These are phyloP conservation scores for Aspergillaceae sp. DNA, from an alignment of 2,329 filamentous ascomycete genomes.

Conservation along the genomic window DNA sequence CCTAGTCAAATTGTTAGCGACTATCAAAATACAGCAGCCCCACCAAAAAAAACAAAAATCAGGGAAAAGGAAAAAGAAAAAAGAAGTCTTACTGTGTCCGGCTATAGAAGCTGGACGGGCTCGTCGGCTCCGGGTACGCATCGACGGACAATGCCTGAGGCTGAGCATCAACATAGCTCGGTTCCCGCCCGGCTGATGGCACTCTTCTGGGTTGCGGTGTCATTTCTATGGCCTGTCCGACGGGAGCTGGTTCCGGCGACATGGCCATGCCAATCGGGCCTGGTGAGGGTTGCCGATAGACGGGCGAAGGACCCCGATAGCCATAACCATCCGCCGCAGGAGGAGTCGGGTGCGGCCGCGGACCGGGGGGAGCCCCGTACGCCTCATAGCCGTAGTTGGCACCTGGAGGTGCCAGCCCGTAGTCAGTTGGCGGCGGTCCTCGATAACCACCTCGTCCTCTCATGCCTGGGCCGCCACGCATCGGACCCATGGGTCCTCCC, in stretches of 20 bases:
- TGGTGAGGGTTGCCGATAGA: constrained; percentile 23
- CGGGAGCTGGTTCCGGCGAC: constrained; percentile 29
- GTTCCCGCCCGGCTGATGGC: constrained; percentile 10
- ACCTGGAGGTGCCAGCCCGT: constrained; percentile 34
- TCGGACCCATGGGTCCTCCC: constrained; percentile 31
- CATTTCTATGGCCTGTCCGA: constrained; percentile 71
- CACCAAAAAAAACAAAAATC: too few species aligned
- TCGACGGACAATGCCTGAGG: constrained; percentile 21
- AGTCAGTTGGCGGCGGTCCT: constrained; percentile 44
- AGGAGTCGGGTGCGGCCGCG: constrained; percentile 17
- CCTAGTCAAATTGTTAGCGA: constrained; percentile 12
- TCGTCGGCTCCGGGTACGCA: constrained; percentile 32
- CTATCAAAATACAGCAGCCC: too few species aligned
- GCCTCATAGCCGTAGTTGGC: constrained; percentile 24
- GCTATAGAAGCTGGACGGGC: constrained; percentile 65
- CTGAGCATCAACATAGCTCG: constrained; percentile 27
- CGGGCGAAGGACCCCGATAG: constrained; percentile 15
- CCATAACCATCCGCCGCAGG: constrained; percentile 18
- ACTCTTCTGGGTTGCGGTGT: constrained; percentile 54
- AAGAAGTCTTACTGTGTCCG: constrained; percentile 57
- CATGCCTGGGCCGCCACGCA: constrained; percentile 28
- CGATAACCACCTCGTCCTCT: constrained; percentile 36
- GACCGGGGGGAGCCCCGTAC: constrained; percentile 20
- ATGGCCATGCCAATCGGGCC: constrained; percentile 27
- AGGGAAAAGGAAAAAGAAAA: background rate